These are phyloP conservation scores for Dioszegia aurantiaca DNA, from an alignment of 768 basidiomycete species.

Conservation along the genomic window DNA sequence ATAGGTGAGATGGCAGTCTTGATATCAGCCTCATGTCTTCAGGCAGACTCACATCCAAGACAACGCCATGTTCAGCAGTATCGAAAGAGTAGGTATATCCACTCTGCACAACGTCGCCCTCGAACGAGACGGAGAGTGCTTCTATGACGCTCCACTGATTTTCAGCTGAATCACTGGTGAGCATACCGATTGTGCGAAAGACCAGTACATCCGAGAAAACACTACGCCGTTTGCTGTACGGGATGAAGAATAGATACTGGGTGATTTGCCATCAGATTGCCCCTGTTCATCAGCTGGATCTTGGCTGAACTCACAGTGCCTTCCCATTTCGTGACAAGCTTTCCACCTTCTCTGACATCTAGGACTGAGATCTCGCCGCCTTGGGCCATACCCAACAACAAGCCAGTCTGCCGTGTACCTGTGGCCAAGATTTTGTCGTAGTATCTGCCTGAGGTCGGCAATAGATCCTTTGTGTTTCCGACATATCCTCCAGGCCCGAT, in stretches of 20 bases:
- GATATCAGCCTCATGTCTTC: slow-evolving; percentile 1
- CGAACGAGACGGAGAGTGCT: slow-evolving; percentile 24
- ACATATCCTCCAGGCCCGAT: slow-evolving; percentile 24
- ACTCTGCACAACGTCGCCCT: slow-evolving; percentile 23
- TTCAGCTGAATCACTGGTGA: slow-evolving; percentile 12
- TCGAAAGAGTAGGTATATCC: slow-evolving; percentile 66
- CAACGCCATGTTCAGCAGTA: slow-evolving; percentile 64
- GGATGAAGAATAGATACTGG: slow-evolving; percentile 59
- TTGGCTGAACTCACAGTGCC: slow-evolving; percentile 56
- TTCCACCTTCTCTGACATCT: slow-evolving; percentile 56
- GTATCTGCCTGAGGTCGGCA: slow-evolving; percentile 29
- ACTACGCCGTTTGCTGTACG: slow-evolving; percentile 59
- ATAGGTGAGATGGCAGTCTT: slow-evolving; percentile 26
- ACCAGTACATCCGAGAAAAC: slow-evolving; percentile 69
- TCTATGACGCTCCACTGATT: slow-evolving; percentile 26
- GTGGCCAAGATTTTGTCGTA: slow-evolving; percentile 64
- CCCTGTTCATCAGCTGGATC: slow-evolving; percentile 10
- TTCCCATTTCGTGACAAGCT: slow-evolving; percentile 57
- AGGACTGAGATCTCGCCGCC: slow-evolving; percentile 64
- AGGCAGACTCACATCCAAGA: slow-evolving; percentile 60
- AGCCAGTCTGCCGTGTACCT: slow-evolving; percentile 60
- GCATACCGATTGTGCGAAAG: slow-evolving; percentile 59
- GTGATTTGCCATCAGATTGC: slow-evolving; percentile 54
- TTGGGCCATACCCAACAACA: slow-evolving; percentile 61
- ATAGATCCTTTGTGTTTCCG: slow-evolving; percentile 31